A percentile compares a stretch with the other conserved stretches of the same genome.
phyloP scores from a whole-genome alignment of 768 basidiomycete genomes.

The Leccinum subtestaceum region DNA sequence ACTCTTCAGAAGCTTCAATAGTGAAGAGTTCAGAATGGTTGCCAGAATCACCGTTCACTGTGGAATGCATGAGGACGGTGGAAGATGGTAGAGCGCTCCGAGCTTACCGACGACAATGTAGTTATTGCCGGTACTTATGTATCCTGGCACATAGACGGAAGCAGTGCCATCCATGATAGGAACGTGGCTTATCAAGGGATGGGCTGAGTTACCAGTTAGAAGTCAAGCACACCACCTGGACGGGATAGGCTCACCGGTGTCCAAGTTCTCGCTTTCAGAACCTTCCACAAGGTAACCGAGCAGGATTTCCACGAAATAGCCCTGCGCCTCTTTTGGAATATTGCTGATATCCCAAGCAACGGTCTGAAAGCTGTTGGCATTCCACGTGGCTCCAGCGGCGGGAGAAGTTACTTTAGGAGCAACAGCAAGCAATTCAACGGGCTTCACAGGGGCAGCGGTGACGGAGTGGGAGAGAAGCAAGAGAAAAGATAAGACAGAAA shows the following conservation, averaged over 20 bases:
- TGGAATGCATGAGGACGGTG: background rate
- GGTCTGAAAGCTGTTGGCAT: constrained; percentile 31
- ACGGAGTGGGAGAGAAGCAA: constrained; percentile 27
- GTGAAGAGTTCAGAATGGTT: constrained; percentile 58
- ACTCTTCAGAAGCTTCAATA: constrained; percentile 33
- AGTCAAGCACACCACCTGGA: background rate
- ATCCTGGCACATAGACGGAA: constrained; percentile 49
- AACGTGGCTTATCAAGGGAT: constrained; percentile 58
- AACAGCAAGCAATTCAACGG: constrained; percentile 35
- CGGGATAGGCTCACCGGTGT: constrained; percentile 39
- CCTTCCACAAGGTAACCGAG: constrained; percentile 39
- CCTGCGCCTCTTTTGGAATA: constrained; percentile 37
- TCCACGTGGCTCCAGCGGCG: constrained; percentile 35
- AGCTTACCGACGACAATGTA: constrained; percentile 66
- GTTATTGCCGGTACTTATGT: constrained; percentile 37
- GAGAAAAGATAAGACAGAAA: constrained; percentile 32
- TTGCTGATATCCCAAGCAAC: constrained; percentile 42
- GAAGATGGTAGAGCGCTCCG: background rate
- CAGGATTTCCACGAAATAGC: constrained; percentile 41
- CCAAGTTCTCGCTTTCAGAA: constrained; percentile 44
- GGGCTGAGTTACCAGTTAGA: constrained; percentile 36
- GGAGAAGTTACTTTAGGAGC: constrained; percentile 45
- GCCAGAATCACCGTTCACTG: constrained; percentile 70
- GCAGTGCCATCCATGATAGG: constrained; percentile 46
- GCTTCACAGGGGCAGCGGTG: constrained; percentile 26